Evolutionary conservation across 768 basidiomycete species (phyloP).

Genomic region (Lactifluus piperatus): DNA sequence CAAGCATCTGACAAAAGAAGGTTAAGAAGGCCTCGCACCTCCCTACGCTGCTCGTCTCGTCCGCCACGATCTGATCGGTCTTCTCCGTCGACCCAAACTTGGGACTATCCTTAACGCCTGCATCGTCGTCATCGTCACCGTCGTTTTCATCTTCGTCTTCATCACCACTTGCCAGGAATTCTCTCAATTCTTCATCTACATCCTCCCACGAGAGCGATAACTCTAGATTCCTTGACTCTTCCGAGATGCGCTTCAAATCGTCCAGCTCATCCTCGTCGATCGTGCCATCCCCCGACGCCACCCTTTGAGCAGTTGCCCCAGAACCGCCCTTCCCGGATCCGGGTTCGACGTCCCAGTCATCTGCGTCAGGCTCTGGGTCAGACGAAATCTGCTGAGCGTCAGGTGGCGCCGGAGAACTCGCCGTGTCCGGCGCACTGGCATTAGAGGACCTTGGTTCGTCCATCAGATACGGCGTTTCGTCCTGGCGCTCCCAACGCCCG

Average conservation of each 20-base stretch:
- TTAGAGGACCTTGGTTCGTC: constrained; percentile 37
- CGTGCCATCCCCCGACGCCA: constrained; percentile 15
- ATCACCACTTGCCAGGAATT: constrained; percentile 19
- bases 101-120: background rate
- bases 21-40: constrained; percentile 28
- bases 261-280: constrained; percentile 19
- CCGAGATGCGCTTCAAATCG: constrained; percentile 14
- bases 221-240: constrained; percentile 10
- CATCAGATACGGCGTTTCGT: constrained; percentile 69
- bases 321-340: constrained; percentile 21
- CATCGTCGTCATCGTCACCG: constrained; percentile 28
- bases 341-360: constrained; percentile 54
- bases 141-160: constrained; percentile 24
- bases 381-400: constrained; percentile 49
- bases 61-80: constrained; percentile 39
- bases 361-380: constrained; percentile 55
- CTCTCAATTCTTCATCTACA: constrained; percentile 15
- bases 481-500: constrained; percentile 77
- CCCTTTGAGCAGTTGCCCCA: constrained; percentile 11
- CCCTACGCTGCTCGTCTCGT: constrained; percentile 40
- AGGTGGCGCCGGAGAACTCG: constrained; percentile 34
- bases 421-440: constrained; percentile 32
- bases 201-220: constrained; percentile 18
- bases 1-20: background rate
- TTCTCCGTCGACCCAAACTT: constrained; percentile 33